Conservation (phyloP, 371 early-diverging fungal species). For the Lichtheimia ornata region DNA sequence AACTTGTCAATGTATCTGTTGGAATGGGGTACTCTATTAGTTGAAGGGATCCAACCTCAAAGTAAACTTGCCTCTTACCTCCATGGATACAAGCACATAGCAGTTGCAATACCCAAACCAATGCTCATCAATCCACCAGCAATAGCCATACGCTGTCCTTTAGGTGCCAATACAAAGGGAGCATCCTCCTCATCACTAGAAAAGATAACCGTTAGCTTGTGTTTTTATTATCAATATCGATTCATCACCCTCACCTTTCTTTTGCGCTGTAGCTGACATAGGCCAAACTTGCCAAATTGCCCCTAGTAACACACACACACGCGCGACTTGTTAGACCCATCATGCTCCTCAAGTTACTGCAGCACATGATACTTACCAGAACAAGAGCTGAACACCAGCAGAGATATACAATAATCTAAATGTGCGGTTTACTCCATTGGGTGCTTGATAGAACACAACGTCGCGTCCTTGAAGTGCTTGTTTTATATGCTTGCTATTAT, state of each 20-base stretch:
- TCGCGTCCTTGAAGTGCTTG: constrained; percentile 39
- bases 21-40: neutral
- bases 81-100: constrained; percentile 58
- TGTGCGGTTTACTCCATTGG: constrained; percentile 34
- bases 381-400: constrained; percentile 52
- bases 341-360: neutral
- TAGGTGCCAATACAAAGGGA: constrained; percentile 40
- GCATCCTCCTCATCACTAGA: constrained; percentile 43
- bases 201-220: neutral
- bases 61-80: constrained; percentile 22
- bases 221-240: neutral
- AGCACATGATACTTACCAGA: constrained; percentile 30
- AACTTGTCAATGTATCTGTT: constrained; percentile 45
- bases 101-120: constrained; percentile 44
- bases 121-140: constrained; percentile 40
- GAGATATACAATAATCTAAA: constrained; percentile 51
- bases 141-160: constrained; percentile 40
- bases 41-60: neutral
- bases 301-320: constrained; percentile 23
- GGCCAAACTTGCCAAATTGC: constrained; percentile 51
- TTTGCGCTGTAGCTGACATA: constrained; percentile 44
- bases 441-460: constrained; percentile 48
- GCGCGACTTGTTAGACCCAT: neutral
- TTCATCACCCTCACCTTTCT: constrained; percentile 24
- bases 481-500: constrained; percentile 26